Evolutionary conservation across 768 basidiomycete species (phyloP).

Genomic region (Calocera viscosa): DNA sequence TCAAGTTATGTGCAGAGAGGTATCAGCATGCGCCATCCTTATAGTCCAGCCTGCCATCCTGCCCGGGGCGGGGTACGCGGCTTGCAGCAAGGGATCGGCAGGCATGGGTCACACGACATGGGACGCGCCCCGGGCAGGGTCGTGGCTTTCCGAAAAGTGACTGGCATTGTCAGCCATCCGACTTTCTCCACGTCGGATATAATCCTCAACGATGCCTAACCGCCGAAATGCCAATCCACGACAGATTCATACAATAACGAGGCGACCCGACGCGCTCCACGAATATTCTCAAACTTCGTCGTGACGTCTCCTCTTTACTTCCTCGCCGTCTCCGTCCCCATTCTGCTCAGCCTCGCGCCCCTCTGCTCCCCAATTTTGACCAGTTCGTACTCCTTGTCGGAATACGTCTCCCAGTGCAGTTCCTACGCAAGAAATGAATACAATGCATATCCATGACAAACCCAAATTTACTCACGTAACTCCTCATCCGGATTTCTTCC

Average conservation of each 20-base stretch:
- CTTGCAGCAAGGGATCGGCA: too few species aligned
- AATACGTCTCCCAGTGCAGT: neutral
- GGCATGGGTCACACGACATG: too few species aligned
- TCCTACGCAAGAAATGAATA: neutral
- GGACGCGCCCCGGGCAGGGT: neutral
- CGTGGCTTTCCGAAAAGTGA: neutral
- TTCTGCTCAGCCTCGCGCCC: neutral
- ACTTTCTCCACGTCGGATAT: neutral
- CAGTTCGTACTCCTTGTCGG: neutral
- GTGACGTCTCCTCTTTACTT: neutral
- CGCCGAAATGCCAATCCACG: too few species aligned
- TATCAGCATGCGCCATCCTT: neutral
- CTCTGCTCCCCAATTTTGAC: neutral
- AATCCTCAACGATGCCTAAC: neutral
- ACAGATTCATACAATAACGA: neutral
- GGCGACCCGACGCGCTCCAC: neutral
- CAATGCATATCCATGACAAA: neutral
- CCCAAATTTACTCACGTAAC: conserved; percentile 32
- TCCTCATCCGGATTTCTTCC: conserved; percentile 54
- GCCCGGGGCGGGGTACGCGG: too few species aligned
- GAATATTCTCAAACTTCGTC: neutral
- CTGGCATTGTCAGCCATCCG: neutral
- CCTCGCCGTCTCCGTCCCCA: neutral
- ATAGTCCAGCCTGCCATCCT: too few species aligned
- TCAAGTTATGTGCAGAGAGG: neutral